Conservation (phyloP, 2,329 filamentous ascomycete species). For the Botrytis elliptica region DNA sequence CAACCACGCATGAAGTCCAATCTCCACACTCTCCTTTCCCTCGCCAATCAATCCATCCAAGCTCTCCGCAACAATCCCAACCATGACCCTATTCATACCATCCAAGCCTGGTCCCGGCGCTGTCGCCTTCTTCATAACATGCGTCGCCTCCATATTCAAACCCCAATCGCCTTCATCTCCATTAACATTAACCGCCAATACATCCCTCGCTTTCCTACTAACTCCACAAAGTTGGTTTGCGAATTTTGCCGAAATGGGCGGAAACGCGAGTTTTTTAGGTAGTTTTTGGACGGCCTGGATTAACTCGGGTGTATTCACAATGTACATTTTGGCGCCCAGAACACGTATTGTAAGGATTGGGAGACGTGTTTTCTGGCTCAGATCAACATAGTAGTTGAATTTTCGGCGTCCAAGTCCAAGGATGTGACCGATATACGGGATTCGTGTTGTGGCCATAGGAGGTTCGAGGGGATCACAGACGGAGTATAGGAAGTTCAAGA, state of each 20-base stretch:
- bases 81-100: conserved; percentile 14
- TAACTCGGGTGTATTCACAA: conserved; percentile 42
- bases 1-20: conserved; percentile 5
- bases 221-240: conserved; percentile 17
- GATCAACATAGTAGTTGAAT: conserved; percentile 23
- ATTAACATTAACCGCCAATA: conserved; percentile 38
- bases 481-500: background rate
- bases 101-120: conserved; percentile 7
- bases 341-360: conserved; percentile 46
- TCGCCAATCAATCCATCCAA: conserved; percentile 4
- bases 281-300: conserved; percentile 44
- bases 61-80: background rate
- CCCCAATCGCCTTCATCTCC: conserved; percentile 39
- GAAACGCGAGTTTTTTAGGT: conserved; percentile 41
- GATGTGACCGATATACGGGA: conserved; percentile 23
- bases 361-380: conserved; percentile 20
- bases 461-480: background rate
- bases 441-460: background rate
- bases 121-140: background rate
- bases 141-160: background rate
- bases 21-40: background rate
- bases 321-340: conserved; percentile 45
- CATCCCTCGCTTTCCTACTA: conserved; percentile 37
- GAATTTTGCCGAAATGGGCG: conserved; percentile 39
- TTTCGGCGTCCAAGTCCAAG: conserved; percentile 19